Conservation (phyloP, 768 basidiomycete species). For the Suillus alpinus region DNA sequence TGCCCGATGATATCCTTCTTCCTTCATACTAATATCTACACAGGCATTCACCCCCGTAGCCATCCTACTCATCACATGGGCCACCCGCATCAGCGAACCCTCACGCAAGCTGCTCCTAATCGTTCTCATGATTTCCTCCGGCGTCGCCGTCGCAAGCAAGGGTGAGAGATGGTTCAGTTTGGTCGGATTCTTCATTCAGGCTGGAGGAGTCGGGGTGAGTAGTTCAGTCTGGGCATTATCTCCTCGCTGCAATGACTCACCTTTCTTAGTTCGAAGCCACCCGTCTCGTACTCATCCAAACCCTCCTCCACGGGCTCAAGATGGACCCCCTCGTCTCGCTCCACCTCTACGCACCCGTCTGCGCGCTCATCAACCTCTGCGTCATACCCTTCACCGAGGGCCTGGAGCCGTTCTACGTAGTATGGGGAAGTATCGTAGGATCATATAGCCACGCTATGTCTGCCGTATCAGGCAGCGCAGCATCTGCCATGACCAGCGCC, state of each 20-base stretch:
- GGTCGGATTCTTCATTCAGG: slow-evolving; percentile 85
- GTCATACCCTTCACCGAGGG: slow-evolving; percentile 94
- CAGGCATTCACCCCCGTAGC: slow-evolving; percentile 91
- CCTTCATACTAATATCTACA: not conserved
- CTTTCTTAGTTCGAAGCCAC: slow-evolving; percentile 78
- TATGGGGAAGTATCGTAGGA: slow-evolving; percentile 18
- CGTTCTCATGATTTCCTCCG: slow-evolving; percentile 86
- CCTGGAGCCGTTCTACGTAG: slow-evolving; percentile 65
- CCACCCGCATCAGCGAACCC: slow-evolving; percentile 84
- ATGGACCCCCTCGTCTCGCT: slow-evolving; percentile 97
- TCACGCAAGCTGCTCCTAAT: slow-evolving; percentile 78
- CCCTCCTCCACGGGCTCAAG: slow-evolving; percentile 90
- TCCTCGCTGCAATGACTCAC: not conserved
- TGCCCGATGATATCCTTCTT: not conserved
- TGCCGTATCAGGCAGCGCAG: not conserved
- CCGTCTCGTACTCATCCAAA: slow-evolving; percentile 94
- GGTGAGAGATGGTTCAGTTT: slow-evolving; percentile 87
- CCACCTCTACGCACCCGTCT: slow-evolving; percentile 96
- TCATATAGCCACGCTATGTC: slow-evolving; percentile 2
- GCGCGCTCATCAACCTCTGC: slow-evolving; percentile 82
- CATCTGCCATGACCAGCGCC: not conserved
- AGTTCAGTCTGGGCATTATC: too few relatives aligned
- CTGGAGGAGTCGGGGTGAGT: slow-evolving; percentile 73
- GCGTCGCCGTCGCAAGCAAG: slow-evolving; percentile 85
- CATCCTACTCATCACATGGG: slow-evolving; percentile 91